Base-by-base conservation (phyloP, 2,329 filamentous ascomycete species). In the Aspergillus sp. region DNA sequence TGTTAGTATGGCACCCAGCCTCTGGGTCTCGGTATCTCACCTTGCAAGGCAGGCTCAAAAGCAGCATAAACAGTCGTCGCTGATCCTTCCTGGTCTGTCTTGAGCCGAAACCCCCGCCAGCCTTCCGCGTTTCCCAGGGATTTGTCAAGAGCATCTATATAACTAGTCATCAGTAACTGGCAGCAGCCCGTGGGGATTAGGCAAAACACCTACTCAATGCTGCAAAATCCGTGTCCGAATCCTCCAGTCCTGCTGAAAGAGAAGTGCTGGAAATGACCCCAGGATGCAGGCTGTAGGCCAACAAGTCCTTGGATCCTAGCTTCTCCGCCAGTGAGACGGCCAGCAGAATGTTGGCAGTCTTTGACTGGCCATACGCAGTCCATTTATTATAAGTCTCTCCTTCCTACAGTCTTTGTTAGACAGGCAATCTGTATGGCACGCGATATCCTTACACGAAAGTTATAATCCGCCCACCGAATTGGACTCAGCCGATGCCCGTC, bases 291-390 rank as follows among this genome's bases (percentile, higher is more conserved):
- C 66, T 67, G 14, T 67, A 63, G 2, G 67, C 60, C 15, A 61
- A 47, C 2, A 72, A 52, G 6, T 59, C 61, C 37, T 67, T 68
- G 14, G 59, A 31, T 2, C 60, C 60, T 8, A 70, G 53, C 23
- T 66, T 65, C 27, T 53, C 48, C 31, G 73, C 76, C 27, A 80
- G 67, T 1, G 68, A 73, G 2, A 77, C 61, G 2, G 75, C 70
- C 60, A 77, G 77, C 37, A 82, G 63, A 47, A 81, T 74, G 53
- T 79, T 79, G 19, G 78, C 79, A 3, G 75, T 77, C 69, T 82
- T 82, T 43, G 69, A 68, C 55, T 80, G 77, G 4, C 74, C 77
- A 64, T 82, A 81, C 3, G 72, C 72, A 8, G 63, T 62, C 64
- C 75, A 77, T 27, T 64, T 67, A 39, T 71, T 58, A 47, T 73